Percentiles rank a stretch among this genome's conserved stretches.
phyloP scores from a whole-genome alignment of 805 yeast species.

The Wilhelminamyces savonicus region DNA sequence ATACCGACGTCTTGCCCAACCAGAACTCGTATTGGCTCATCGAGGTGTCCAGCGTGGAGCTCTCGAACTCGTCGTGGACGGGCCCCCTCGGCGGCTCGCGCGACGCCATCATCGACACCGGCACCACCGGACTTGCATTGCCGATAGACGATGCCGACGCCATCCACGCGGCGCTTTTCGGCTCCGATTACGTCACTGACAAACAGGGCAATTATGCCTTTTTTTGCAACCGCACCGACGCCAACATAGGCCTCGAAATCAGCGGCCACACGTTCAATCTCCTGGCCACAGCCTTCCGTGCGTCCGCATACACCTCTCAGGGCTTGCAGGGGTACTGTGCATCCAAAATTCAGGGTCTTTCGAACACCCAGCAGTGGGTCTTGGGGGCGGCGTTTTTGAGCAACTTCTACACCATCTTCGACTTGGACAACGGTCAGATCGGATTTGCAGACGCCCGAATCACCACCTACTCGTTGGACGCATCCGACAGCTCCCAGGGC shows the following conservation, averaged over 20 bases:
- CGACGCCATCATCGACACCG: conserved; percentile 54
- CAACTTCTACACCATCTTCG: conserved; percentile 51
- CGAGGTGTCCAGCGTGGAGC: conserved; percentile 31
- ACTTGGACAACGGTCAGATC: conserved; percentile 40
- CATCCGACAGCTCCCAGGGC: neutral
- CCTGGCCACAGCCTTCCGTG: conserved; percentile 40
- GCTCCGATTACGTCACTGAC: conserved; percentile 45
- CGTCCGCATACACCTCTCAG: conserved; percentile 34
- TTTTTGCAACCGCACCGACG: conserved; percentile 43
- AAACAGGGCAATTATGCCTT: conserved; percentile 55
- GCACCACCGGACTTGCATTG: conserved; percentile 56
- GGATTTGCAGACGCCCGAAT: conserved; percentile 37
- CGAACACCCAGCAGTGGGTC: conserved; percentile 42
- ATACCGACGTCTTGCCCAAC: conserved; percentile 28
- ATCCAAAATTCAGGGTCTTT: conserved; percentile 57
- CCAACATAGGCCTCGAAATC: conserved; percentile 32
- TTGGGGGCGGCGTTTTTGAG: conserved; percentile 59
- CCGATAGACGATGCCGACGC: conserved; percentile 49
- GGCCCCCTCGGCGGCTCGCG: conserved; percentile 10
- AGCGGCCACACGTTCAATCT: conserved; percentile 41
- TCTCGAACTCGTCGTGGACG: conserved; percentile 10
- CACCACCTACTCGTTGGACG: neutral
- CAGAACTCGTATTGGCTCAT: conserved; percentile 48
- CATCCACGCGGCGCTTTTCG: conserved; percentile 42
- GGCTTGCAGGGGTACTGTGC: conserved; percentile 49